Conservation (phyloP, 345 rosid genomes). For the Litchi chinensis region DNA sequence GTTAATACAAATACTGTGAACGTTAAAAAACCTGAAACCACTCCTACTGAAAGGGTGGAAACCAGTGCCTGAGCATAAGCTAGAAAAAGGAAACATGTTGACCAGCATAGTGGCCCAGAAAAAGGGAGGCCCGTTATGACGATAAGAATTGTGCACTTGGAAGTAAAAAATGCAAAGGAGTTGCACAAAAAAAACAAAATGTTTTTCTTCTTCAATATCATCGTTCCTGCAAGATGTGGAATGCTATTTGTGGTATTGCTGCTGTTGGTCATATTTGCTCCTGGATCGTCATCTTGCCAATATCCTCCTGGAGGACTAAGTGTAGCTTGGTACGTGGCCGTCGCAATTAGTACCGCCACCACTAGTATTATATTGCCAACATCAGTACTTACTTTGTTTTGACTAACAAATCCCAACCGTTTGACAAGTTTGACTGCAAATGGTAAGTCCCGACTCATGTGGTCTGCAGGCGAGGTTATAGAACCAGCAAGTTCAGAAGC, state of each 20-base stretch:
- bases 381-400: background rate
- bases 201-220: too few species aligned
- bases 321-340: constrained; percentile 41
- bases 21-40: too few species aligned
- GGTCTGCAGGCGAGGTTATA: too few species aligned
- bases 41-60: background rate
- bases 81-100: background rate
- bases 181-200: too few species aligned
- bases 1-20: too few species aligned
- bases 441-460: too few species aligned
- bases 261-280: too few species aligned
- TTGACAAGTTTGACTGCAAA: too few species aligned
- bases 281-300: constrained; percentile 21
- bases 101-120: fast-evolving
- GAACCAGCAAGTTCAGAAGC: background rate
- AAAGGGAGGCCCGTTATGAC: background rate
- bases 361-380: constrained; percentile 18
- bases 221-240: too few species aligned
- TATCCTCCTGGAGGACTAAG: constrained; percentile 34
- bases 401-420: constrained; percentile 9
- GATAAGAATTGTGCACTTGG: background rate
- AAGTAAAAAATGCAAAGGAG: background rate
- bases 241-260: too few species aligned
- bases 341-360: constrained; percentile 39
- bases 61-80: background rate